Base-by-base conservation (phyloP, 352 stramenopile genomes). In the Phytophthora pseudosyringae region DNA sequence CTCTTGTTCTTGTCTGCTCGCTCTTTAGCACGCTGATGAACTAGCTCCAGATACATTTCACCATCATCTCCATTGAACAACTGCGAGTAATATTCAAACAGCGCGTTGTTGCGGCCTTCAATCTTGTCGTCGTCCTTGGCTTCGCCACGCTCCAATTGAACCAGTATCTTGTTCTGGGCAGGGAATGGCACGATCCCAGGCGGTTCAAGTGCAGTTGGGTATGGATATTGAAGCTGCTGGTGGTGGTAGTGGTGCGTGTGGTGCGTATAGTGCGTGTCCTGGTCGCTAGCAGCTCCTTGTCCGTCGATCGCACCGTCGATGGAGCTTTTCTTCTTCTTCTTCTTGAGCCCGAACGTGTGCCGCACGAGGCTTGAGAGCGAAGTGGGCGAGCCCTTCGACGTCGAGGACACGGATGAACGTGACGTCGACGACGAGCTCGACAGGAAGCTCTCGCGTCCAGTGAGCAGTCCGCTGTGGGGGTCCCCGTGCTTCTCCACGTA, bases 21-120 rank as follows among this genome's bases (percentile, higher is more conserved):
- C 15, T 65, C 61, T 50, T 63, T 44, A 9, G 70, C 61, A 9
- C 53, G 68, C 39, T 63, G 52, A 26, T 80, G 64, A 32, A 91
- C 55, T 38, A 88, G 55, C 25, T 86, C 72, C 26, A 89, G 40
- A 39, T 78, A 89, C 56, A 88, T 64, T 47, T 86, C 80, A 8
- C 73, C 63, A 8, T 87, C 80, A 5, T 86, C 74, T 45, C 78
- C 84, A 59, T 87, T 89, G 67, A 91, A 88, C 16, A 89, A 54
- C 55, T 76, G 67, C n/a, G 74, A 74, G 68, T 89, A 91, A 47
- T 91, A 91, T 38, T 78, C 70, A 26, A 91, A 91, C 1, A 91
- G 63, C 12, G 76, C 82, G 3, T 66, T 45, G 8, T 67, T 76
- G 25, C 80, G 72, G 8, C 55, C 59, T 26, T 72, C 49, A 31